Percentiles rank a stretch among this genome's conserved stretches.
Conservation (phyloP, 352 stramenopile species). For the Pseudoperonospora humuli region DNA sequence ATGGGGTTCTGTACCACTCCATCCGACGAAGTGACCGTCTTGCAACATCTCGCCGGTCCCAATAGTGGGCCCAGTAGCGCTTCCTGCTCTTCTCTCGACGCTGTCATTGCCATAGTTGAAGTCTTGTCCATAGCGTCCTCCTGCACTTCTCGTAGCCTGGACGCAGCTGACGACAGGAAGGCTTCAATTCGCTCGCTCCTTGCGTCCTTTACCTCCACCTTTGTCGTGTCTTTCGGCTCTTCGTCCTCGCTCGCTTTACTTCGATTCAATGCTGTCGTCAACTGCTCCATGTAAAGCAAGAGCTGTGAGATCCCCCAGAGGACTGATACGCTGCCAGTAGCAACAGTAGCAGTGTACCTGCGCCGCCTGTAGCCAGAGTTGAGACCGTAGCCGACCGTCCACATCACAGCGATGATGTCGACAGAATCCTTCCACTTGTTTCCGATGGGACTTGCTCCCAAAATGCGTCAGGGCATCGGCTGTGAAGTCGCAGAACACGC, state of each 20-base stretch:
- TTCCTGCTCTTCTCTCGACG: conserved; percentile 4
- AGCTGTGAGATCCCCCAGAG: conserved; percentile 10
- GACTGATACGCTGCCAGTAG: neutral
- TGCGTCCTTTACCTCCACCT: neutral
- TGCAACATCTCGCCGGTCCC: conserved; percentile 2
- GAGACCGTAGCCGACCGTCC: conserved; percentile 21
- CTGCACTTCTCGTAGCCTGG: conserved; percentile 27
- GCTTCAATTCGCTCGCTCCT: conserved; percentile 12
- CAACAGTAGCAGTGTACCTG: conserved; percentile 16
- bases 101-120: neutral
- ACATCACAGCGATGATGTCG: conserved; percentile 45
- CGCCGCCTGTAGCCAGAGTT: conserved; percentile 30
- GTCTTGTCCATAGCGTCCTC: conserved; percentile 1
- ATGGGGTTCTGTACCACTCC: conserved; percentile 47
- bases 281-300: conserved; percentile 7
- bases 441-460: conserved; percentile 24
- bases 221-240: conserved; percentile 1
- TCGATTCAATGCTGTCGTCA: conserved; percentile 3
- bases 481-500: conserved; percentile 34
- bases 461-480: conserved; percentile 36
- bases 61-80: conserved; percentile 4
- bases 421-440: conserved; percentile 45
- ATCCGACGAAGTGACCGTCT: conserved; percentile 26
- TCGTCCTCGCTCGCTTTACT: neutral
- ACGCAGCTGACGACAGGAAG: conserved; percentile 36